Percentiles rank a stretch among this genome's conserved stretches.
phyloP scores from a whole-genome alignment of 1,139 yeast genomes.

The Pichia sp. region DNA sequence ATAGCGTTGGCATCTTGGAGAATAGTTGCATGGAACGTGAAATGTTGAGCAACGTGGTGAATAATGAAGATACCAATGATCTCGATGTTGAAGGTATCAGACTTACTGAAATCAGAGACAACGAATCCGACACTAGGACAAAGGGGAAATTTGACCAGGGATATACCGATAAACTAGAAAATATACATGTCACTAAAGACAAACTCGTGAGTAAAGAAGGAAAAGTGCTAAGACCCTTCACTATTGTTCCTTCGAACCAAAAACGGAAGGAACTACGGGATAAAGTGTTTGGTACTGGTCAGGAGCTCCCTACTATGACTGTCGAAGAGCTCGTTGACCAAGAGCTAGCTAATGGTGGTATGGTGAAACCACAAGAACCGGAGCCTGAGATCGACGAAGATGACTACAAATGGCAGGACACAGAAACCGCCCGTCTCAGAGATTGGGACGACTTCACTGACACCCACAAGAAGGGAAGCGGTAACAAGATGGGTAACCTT shows the following conservation, averaged over 20 bases:
- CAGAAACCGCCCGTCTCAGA: slow-evolving; percentile 58
- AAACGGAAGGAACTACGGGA: slow-evolving; percentile 46
- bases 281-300: slow-evolving; percentile 88
- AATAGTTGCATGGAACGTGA: slow-evolving; percentile 14
- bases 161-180: slow-evolving; percentile 21
- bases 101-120: slow-evolving; percentile 8
- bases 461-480: slow-evolving; percentile 78
- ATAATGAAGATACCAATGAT: not conserved
- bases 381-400: slow-evolving; percentile 45
- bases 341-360: slow-evolving; percentile 79
- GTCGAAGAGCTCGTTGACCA: slow-evolving; percentile 87
- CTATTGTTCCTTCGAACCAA: slow-evolving; percentile 40
- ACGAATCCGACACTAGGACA: slow-evolving; percentile 9
- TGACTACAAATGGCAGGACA: slow-evolving; percentile 39
- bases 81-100: slow-evolving; percentile 30
- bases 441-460: slow-evolving; percentile 94
- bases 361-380: slow-evolving; percentile 45
- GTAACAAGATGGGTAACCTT: slow-evolving; percentile 70
- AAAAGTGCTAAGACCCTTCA: slow-evolving; percentile 76
- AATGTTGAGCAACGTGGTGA: slow-evolving; percentile 10
- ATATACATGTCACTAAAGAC: slow-evolving; percentile 20
- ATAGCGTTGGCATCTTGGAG: slow-evolving; percentile 10
- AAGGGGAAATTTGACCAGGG: slow-evolving; percentile 19
- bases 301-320: slow-evolving; percentile 87
- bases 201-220: slow-evolving; percentile 58